Conservation (phyloP, 2,329 filamentous ascomycete genomes). For the Ophiostoma sp. region DNA sequence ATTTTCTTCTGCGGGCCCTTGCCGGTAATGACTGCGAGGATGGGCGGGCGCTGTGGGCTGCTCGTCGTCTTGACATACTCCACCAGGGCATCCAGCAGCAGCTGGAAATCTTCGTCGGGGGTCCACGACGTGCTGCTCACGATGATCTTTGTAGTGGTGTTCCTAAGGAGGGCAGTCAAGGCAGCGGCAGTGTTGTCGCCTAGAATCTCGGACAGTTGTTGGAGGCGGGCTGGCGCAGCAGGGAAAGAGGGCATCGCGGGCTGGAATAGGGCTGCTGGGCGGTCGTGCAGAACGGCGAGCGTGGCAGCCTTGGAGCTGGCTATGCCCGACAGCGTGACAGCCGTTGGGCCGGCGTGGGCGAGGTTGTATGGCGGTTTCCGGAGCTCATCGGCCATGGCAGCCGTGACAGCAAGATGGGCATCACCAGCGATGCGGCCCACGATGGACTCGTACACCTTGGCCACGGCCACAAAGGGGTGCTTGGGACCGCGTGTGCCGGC, state of each 20-base stretch:
- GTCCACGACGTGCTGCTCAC: slow-evolving; percentile 98
- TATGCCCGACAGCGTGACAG: slow-evolving; percentile 27
- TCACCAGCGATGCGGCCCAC: slow-evolving; percentile 60
- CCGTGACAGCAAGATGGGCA: slow-evolving; percentile 79
- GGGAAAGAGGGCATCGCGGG: slow-evolving; percentile 46
- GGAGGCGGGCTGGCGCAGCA: slow-evolving; percentile 12
- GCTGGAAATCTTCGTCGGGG: slow-evolving; percentile 85
- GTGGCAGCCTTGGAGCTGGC: neutral
- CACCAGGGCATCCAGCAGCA: slow-evolving; percentile 78
- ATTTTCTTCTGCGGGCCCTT: slow-evolving; percentile 78
- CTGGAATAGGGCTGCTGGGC: slow-evolving; percentile 76
- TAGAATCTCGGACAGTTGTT: slow-evolving; percentile 20
- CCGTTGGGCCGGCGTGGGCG: slow-evolving; percentile 30
- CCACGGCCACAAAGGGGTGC: slow-evolving; percentile 72
- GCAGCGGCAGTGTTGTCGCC: neutral
- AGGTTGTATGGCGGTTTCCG: slow-evolving; percentile 58
- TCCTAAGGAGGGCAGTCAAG: neutral
- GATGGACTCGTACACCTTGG: slow-evolving; percentile 69
- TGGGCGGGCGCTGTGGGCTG: slow-evolving; percentile 45
- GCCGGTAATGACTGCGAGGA: slow-evolving; percentile 90
- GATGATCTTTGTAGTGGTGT: slow-evolving; percentile 44
- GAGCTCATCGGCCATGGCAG: slow-evolving; percentile 77
- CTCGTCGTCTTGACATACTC: slow-evolving; percentile 45
- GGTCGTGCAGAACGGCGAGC: slow-evolving; percentile 73
- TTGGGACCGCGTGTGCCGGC: slow-evolving; percentile 50